Conservation (phyloP, 108 stramenopile genomes). For the Mediolabrus comicus region DNA sequence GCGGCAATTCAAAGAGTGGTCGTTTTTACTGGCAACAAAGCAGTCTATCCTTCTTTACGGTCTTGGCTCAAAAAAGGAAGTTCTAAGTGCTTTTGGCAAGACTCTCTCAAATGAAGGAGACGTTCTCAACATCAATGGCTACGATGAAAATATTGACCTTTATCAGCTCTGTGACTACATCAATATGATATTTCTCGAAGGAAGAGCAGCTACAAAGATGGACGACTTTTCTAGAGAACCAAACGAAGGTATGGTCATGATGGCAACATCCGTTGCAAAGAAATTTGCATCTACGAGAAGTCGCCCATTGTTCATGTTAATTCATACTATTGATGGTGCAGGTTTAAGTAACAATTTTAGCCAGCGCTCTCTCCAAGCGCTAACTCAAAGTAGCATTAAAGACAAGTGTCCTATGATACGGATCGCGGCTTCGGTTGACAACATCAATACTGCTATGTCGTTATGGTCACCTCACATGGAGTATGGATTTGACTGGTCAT, state of each 20-base stretch:
- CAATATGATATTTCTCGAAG: slow-evolving; percentile 45
- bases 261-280: slow-evolving; percentile 52
- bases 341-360: slow-evolving; percentile 47
- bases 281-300: slow-evolving; percentile 31
- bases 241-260: slow-evolving; percentile 28
- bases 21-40: slow-evolving; percentile 56
- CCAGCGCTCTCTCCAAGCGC: slow-evolving; percentile 63
- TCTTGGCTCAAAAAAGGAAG: slow-evolving; percentile 61
- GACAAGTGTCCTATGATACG: slow-evolving; percentile 52
- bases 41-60: slow-evolving; percentile 79
- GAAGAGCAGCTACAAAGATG: slow-evolving; percentile 28
- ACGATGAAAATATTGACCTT: slow-evolving; percentile 44
- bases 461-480: slow-evolving; percentile 50
- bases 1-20: slow-evolving; percentile 53
- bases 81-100: slow-evolving; percentile 61
- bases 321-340: slow-evolving; percentile 76
- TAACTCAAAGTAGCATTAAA: slow-evolving; percentile 51
- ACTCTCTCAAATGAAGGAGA: slow-evolving; percentile 39
- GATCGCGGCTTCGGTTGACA: slow-evolving; percentile 72
- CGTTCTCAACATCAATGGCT: slow-evolving; percentile 46
- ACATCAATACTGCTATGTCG: slow-evolving; percentile 59
- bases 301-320: slow-evolving; percentile 60
- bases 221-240: not conserved
- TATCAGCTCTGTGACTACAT: slow-evolving; percentile 50
- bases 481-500: slow-evolving; percentile 45